Evolutionary conservation across 2,329 filamentous ascomycete genomes (phyloP).

Genomic region (Apiospora sp.): DNA sequence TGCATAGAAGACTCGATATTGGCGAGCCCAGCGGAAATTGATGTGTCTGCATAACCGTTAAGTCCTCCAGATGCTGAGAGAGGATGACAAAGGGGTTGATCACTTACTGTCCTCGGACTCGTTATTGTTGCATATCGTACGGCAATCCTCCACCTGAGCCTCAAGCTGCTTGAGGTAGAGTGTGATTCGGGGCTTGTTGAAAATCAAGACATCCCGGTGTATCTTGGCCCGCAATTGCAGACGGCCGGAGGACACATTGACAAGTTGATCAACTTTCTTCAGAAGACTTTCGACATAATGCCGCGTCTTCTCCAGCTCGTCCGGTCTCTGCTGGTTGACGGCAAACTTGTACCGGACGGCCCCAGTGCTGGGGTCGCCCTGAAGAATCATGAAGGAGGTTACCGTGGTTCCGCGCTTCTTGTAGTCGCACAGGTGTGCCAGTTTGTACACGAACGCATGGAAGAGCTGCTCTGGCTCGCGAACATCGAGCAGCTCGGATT

Average conservation of each 20-base stretch:
- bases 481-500: neutral
- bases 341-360: neutral
- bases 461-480: neutral
- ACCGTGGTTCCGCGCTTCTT: constrained; percentile 25
- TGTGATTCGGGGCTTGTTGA: neutral
- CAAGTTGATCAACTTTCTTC: neutral
- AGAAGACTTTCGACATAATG: neutral
- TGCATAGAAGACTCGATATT: neutral
- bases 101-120: neutral
- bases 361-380: neutral
- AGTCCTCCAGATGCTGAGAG: neutral
- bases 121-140: neutral
- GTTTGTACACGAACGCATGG: constrained; percentile 25
- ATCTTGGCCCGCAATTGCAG: neutral
- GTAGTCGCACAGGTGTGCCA: constrained; percentile 29
- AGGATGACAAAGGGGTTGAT: neutral
- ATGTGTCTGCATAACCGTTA: neutral
- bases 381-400: constrained; percentile 27
- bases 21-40: neutral
- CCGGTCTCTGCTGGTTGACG: neutral
- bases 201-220: neutral
- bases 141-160: neutral
- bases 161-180: neutral
- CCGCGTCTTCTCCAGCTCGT: neutral
- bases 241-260: neutral